A percentile compares a stretch with the other conserved stretches of the same genome.
Evolutionary conservation across 1,139 yeast species (phyloP).

Genomic region (Zygosaccharomyces pseudobailii): DNA sequence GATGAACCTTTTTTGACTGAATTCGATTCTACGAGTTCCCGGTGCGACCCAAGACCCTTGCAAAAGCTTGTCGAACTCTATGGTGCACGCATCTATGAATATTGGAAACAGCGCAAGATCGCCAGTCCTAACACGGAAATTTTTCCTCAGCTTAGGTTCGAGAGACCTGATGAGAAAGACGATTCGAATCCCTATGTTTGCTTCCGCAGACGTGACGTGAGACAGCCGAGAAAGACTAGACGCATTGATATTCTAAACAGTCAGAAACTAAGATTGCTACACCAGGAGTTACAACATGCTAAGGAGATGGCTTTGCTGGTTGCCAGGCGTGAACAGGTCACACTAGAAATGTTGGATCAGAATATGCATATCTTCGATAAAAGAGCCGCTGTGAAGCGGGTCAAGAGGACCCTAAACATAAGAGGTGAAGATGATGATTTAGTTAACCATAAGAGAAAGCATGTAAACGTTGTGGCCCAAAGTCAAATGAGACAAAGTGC

Average conservation of each 20-base stretch:
- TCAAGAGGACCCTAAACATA: slow-evolving; percentile 71
- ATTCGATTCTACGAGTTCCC: slow-evolving; percentile 41
- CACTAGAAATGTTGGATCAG: slow-evolving; percentile 19
- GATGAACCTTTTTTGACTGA: slow-evolving; percentile 25
- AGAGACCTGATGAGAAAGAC: slow-evolving; percentile 83
- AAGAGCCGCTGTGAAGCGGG: slow-evolving; percentile 63
- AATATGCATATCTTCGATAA: slow-evolving; percentile 33
- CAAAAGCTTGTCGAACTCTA: slow-evolving; percentile 52
- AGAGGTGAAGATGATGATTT: slow-evolving; percentile 83
- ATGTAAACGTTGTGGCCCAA: slow-evolving; percentile 34
- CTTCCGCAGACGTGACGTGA: slow-evolving; percentile 90
- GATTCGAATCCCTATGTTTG: slow-evolving; percentile 94
- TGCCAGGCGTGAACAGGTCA: slow-evolving; percentile 59
- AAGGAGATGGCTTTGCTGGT: slow-evolving; percentile 64
- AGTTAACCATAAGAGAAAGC: slow-evolving; percentile 74
- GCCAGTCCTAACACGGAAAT: slow-evolving; percentile 66
- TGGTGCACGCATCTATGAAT: slow-evolving; percentile 69
- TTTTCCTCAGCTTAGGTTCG: slow-evolving; percentile 74
- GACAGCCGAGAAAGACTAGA: slow-evolving; percentile 95
- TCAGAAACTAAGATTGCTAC: slow-evolving; percentile 71
- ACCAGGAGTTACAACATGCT: slow-evolving; percentile 74
- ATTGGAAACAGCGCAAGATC: slow-evolving; percentile 76
- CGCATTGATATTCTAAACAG: slow-evolving; percentile 89
- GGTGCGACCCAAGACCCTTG: slow-evolving; percentile 43
- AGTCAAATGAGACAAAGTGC: slow-evolving; percentile 22